Percentiles rank a stretch among this genome's conserved stretches.
These are phyloP conservation scores for Chaetomium sp. DNA, from an alignment of 2,329 filamentous ascomycete species.

Conservation along the genomic window DNA sequence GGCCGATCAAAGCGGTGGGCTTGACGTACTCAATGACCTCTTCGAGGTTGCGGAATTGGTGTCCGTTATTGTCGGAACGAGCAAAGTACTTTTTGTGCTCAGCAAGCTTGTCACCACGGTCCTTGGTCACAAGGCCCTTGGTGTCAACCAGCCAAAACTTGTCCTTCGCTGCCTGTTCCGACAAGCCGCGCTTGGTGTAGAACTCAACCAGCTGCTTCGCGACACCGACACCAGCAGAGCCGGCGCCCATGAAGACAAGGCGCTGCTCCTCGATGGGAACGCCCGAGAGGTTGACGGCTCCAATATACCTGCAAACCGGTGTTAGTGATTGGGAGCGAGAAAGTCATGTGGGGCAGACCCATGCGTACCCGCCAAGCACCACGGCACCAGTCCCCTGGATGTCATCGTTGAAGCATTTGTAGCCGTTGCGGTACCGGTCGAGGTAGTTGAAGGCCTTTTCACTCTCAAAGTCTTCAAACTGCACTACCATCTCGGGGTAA, in stretches of 20 bases:
- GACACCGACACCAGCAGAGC: constrained; percentile 92
- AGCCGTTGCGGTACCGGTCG: constrained; percentile 77
- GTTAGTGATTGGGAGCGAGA: not conserved
- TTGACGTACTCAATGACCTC: constrained; percentile 93
- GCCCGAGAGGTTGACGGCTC: constrained; percentile 74
- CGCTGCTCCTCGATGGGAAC: constrained; percentile 84
- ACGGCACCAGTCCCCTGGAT: constrained; percentile 97
- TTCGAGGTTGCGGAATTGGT: constrained; percentile 71
- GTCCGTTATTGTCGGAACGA: constrained; percentile 56
- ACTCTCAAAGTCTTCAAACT: constrained; percentile 98
- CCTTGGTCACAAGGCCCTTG: constrained; percentile 86
- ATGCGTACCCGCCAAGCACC: constrained; percentile 68
- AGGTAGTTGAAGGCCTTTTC: constrained; percentile 85
- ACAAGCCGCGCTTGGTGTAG: constrained; percentile 87
- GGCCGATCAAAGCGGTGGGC: constrained; percentile 87
- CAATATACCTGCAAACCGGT: constrained; percentile 45
- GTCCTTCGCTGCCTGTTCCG: constrained; percentile 76
- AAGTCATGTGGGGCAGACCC: not conserved
- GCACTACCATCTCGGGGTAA: constrained; percentile 63
- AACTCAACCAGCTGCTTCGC: constrained; percentile 97
- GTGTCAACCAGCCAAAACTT: constrained; percentile 99
- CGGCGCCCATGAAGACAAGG: constrained; percentile 92
- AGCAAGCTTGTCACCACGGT: constrained; percentile 88
- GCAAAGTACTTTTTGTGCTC: constrained; percentile 78
- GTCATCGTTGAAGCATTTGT: constrained; percentile 98